phyloP scores from a whole-genome alignment of 805 yeast species.

The Diddensiella santjacobensis region DNA sequence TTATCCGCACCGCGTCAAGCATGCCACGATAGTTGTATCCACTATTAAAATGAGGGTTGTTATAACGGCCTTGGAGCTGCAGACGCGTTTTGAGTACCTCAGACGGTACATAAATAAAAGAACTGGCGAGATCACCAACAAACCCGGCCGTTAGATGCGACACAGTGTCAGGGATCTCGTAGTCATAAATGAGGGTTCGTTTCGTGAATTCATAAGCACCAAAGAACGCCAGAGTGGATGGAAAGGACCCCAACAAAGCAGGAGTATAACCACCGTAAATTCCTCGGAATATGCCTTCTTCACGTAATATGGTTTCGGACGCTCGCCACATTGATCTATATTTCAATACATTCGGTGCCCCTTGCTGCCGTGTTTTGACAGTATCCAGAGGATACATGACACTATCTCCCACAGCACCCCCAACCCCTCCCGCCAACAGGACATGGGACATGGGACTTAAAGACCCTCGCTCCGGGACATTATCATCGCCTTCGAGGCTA shows the following conservation, averaged over 20 bases:
- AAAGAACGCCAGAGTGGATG: constrained; percentile 92
- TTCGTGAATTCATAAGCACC: constrained; percentile 84
- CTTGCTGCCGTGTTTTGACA: constrained; percentile 95
- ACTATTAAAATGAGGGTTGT: constrained; percentile 71
- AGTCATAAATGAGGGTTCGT: constrained; percentile 60
- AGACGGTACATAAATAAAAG: constrained; percentile 87
- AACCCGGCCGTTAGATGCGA: constrained; percentile 84
- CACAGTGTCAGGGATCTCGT: constrained; percentile 67
- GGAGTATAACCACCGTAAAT: constrained; percentile 90
- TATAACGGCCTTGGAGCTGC: constrained; percentile 85
- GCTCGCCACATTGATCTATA: constrained; percentile 76
- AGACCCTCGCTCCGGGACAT: constrained; percentile 5
- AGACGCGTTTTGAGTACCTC: constrained; percentile 91
- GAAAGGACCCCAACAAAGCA: constrained; percentile 82
- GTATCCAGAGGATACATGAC: constrained; percentile 95
- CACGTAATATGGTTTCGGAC: constrained; percentile 63
- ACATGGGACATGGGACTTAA: constrained; percentile 28
- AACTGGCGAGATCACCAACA: constrained; percentile 87
- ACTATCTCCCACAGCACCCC: constrained; percentile 90
- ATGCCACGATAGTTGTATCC: constrained; percentile 87
- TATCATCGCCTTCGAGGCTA: background rate
- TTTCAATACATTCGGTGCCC: constrained; percentile 65
- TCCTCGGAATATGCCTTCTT: constrained; percentile 84
- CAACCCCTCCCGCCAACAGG: constrained; percentile 86
- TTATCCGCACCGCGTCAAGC: constrained; percentile 62